Percentiles rank a stretch among this genome's conserved stretches.
Evolutionary conservation across 371 early-diverging fungal species (phyloP).

Genomic region (Mortierella sp.): DNA sequence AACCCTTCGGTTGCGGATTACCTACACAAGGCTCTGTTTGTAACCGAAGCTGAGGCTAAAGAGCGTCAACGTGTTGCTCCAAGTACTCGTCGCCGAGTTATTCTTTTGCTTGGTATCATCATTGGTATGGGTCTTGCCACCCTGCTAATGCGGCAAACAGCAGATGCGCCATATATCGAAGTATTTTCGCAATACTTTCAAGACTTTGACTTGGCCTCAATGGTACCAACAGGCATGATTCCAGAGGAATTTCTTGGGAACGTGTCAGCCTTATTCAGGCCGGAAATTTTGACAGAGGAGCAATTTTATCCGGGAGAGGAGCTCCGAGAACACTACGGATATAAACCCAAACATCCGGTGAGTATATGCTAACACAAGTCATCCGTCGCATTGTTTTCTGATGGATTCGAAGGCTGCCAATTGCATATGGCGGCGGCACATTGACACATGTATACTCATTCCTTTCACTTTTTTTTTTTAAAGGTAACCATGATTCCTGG

Average conservation of each 20-base stretch:
- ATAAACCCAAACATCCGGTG: conserved; percentile 37
- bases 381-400: too few relatives aligned
- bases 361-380: conserved; percentile 10
- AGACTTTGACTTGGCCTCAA: conserved; percentile 74
- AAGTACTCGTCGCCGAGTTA: conserved; percentile 57
- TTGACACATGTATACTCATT: neutral
- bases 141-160: conserved; percentile 55
- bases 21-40: conserved; percentile 39
- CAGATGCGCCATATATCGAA: conserved; percentile 52
- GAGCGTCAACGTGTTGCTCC: conserved; percentile 28
- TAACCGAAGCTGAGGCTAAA: conserved; percentile 19
- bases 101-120: conserved; percentile 65
- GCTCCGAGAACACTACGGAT: conserved; percentile 55
- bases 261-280: conserved; percentile 68
- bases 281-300: conserved; percentile 61
- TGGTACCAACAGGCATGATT: conserved; percentile 76
- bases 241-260: conserved; percentile 80
- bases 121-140: conserved; percentile 64
- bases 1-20: conserved; percentile 53
- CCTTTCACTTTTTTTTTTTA: conserved; percentile 51
- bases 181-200: conserved; percentile 53
- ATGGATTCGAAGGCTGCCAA: too few relatives aligned
- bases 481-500: conserved; percentile 92
- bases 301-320: conserved; percentile 64
- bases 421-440: neutral